Evolutionary conservation across 2,329 filamentous ascomycete genomes (phyloP).

Genomic region (Hypomyces rosellus): DNA sequence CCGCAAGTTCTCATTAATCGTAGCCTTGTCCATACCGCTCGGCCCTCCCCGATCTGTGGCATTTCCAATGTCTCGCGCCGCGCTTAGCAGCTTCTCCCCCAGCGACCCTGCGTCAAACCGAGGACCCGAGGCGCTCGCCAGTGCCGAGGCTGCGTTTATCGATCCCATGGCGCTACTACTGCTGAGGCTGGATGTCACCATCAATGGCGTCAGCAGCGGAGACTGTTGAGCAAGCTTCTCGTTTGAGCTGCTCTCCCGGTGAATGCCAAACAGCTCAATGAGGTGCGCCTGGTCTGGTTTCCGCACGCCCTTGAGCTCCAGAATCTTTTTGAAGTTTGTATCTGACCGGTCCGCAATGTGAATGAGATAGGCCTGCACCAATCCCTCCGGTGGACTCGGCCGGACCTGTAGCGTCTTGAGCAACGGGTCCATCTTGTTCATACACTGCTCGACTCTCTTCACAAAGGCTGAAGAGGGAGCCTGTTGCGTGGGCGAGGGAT

Average conservation of each 20-base stretch:
- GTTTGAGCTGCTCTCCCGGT: conserved; percentile 69
- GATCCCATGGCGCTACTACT: conserved; percentile 27
- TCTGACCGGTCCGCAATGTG: conserved; percentile 93
- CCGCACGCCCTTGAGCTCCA: conserved; percentile 89
- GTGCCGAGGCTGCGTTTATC: conserved; percentile 39
- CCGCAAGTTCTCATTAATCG: conserved; percentile 88
- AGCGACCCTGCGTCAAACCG: conserved; percentile 77
- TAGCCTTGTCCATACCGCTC: conserved; percentile 51
- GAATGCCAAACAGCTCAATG: conserved; percentile 74
- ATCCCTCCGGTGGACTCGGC: conserved; percentile 80
- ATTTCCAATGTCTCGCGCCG: conserved; percentile 73
- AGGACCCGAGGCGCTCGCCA: conserved; percentile 31
- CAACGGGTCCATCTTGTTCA: conserved; percentile 82
- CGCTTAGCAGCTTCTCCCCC: conserved; percentile 82
- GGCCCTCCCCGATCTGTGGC: conserved; percentile 28
- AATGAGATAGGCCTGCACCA: conserved; percentile 95
- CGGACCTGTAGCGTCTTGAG: conserved; percentile 96
- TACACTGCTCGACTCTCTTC: conserved; percentile 77
- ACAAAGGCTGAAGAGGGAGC: conserved; percentile 57
- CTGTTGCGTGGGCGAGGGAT: conserved; percentile 36
- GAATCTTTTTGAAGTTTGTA: conserved; percentile 89
- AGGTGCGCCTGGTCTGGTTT: conserved; percentile 77
- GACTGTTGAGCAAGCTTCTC: conserved; percentile 65
- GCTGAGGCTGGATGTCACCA: conserved; percentile 38
- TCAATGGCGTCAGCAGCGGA: conserved; percentile 63